Evolutionary conservation across 345 rosid genomes (phyloP).

Genomic region (Salix arbutifolia): DNA sequence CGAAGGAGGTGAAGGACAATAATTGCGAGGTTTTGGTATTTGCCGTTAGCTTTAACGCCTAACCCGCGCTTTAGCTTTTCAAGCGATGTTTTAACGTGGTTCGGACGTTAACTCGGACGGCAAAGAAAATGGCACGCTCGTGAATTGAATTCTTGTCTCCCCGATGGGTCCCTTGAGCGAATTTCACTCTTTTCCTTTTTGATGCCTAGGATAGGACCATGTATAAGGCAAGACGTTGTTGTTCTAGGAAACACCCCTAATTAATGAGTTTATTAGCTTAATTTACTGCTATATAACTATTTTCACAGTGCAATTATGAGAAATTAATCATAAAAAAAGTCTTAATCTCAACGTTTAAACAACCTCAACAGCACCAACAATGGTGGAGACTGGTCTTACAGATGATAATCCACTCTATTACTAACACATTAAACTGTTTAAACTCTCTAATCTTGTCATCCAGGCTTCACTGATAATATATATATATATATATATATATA

Average conservation of each 20-base stretch:
- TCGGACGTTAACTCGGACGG: conserved; percentile 23
- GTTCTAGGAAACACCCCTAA: conserved; percentile 11
- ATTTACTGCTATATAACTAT: no score
- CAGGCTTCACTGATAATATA: no score
- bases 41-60: conserved; percentile 26
- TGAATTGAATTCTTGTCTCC: conserved; percentile 20
- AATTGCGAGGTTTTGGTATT: conserved; percentile 14
- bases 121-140: conserved; percentile 8
- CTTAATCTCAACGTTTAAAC: no score
- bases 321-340: no score
- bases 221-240: background rate
- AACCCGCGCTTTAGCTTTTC: background rate
- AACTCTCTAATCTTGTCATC: no score
- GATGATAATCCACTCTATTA: no score
- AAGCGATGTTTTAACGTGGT: background rate
- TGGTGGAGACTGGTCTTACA: no score
- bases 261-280: conserved; percentile 1
- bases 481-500: no score
- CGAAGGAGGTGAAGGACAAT: conserved; percentile 18
- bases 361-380: no score
- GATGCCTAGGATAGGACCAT: no score
- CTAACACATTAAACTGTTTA: no score
- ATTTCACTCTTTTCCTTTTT: background rate
- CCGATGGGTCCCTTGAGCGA: conserved; percentile 6
- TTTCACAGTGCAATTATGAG: no score